Base-by-base conservation (phyloP, 2,329 filamentous ascomycete species). In the Fusarium liriodendri region DNA sequence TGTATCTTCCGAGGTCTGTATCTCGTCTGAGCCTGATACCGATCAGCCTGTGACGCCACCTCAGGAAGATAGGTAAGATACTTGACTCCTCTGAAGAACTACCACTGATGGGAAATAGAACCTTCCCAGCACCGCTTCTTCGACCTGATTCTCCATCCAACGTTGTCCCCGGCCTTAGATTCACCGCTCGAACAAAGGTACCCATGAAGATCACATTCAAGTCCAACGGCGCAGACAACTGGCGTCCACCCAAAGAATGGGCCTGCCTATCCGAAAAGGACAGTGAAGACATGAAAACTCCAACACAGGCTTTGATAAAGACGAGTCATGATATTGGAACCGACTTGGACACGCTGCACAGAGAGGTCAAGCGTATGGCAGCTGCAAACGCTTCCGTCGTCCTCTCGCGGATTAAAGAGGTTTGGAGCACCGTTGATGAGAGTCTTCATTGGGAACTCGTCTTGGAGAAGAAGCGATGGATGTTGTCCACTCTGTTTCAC, bases 401-500 rank as follows among this genome's bases (percentile, higher is more conserved):
- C 52, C 82, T 92, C 6, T 83, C 86, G 37, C 86, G 89, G 5
- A 83, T 93, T 40, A 89, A 87, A 35, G 86, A 72, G 20, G 67
- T 78, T 8, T 77, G 71, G 76, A 67, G 37, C 22, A 65, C 68
- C 2, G 67, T 64, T 1, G 72, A 74, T 14, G 57, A 70, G 18
- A 72, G 64, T 3, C 60, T 70, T 2, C 64, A 71, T 2, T 33
- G 50, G 2, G 70, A 75, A 60, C 76, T 88, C 5, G 88, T 88
- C 66, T 82, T 89, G 57, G 87, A 89, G 70, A 89, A 89, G 77
- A 89, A 90, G 75, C 71, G 71, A 27, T 92, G 90, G 90, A 87
- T 94, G 83, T 83, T 92, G 37, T 90, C 87, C 32, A 86, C 86
- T 1, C 81, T 93, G 62, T 85, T 86, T 70, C 84, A 83, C 71